Base-by-base conservation (phyloP, 768 basidiomycete genomes). In the Panaeolus cyanescens region DNA sequence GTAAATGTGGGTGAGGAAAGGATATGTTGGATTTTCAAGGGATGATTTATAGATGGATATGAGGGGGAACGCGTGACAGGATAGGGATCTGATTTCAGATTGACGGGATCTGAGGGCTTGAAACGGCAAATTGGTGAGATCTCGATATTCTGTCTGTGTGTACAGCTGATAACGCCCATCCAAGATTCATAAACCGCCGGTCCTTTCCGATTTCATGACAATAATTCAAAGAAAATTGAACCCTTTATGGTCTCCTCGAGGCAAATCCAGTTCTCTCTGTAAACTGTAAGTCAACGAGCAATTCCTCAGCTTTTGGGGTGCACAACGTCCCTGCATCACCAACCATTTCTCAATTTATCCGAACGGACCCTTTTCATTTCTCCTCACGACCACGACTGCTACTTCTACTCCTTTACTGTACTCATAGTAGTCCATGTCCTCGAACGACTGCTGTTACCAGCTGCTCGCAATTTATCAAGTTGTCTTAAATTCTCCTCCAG, bases 241-340 rank as follows among this genome's bases (percentile, higher is more conserved):
- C 70, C 68, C 65, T 68, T 61, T 66, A 64, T 59, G 62, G 59
- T 56, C 60, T 60, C 74, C 71, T 74, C 71, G 70, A 72, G 71
- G 70, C 64, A 55, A 55, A 55, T 55, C 53, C 63, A 66, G 56
- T 58, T 54, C 36, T 62, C 62, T 66, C 62, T 60, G n/a, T n/a
- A n/a, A n/a, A 50, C 30, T 9, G 45, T 17, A 17, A 39, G 17
- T 19, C 37, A 39, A 15, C 37, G 19, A n/a, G 19, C 37, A 7
- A 39, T 19, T 62, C 61, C 56, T 64, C 67, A 70, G 68, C n/a
- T 72, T 76, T 69, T 75, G 75, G 75, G 77, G 74, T 74, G 66
- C 70, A 36, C 58, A 65, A 63, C 69, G 65, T 64, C 69, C 67
- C 70, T 70, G 67, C 66, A 68, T 70, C 67, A 65, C 60, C 39